These are phyloP conservation scores for Monilinia fructicola DNA, from an alignment of 2,329 filamentous ascomycete genomes.

Conservation along the genomic window DNA sequence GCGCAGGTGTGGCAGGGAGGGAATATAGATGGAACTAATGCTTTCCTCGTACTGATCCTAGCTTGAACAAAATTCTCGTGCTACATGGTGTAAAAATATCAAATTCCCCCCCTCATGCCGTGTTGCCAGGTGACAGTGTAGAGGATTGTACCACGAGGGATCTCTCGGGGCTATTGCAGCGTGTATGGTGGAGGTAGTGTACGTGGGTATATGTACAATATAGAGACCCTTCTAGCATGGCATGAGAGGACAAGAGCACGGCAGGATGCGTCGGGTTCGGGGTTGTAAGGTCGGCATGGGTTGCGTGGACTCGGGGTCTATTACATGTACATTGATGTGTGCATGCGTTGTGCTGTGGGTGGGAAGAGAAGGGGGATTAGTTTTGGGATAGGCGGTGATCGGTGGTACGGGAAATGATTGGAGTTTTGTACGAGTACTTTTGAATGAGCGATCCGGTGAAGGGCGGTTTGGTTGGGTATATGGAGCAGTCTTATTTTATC, in stretches of 20 bases:
- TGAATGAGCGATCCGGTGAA: too few species aligned
- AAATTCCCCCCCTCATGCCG: too few species aligned
- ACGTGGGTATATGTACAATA: background rate
- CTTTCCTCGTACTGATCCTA: background rate
- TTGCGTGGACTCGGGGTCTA: slow-evolving; percentile 5
- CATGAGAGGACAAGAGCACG: background rate
- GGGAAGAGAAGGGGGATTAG: background rate
- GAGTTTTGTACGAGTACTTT: background rate
- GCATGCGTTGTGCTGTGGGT: background rate
- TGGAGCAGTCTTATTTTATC: too few species aligned
- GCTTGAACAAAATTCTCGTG: background rate
- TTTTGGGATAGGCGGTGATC: background rate
- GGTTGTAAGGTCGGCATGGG: background rate
- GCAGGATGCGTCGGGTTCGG: slow-evolving; percentile 5
- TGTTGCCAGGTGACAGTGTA: background rate
- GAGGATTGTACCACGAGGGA: background rate
- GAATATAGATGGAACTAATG: background rate
- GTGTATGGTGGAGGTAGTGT: background rate
- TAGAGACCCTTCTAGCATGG: slow-evolving; percentile 10
- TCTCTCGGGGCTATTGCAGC: background rate
- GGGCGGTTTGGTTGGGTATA: too few species aligned
- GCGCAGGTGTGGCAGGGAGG: background rate
- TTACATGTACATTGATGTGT: background rate
- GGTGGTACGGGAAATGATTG: background rate
- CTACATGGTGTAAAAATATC: background rate